These are phyloP conservation scores for Pistacia vera DNA, from an alignment of 345 rosid genomes.

Conservation along the genomic window DNA sequence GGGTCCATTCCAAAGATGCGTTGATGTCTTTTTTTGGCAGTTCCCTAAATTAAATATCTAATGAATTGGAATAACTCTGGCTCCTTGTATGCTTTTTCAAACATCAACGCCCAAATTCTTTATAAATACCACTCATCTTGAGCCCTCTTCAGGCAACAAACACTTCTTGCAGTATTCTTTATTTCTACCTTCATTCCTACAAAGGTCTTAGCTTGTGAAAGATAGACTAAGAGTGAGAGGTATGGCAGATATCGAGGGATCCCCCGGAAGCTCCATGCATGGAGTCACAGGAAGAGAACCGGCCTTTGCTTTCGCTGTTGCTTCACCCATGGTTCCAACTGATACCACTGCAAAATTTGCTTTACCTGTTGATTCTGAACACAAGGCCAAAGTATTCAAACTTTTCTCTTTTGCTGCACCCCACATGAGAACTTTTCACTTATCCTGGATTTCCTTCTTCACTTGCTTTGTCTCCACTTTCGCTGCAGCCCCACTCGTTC, in stretches of 20 bases:
- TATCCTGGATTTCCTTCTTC: conserved; percentile 93
- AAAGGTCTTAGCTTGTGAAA: too few relatives aligned
- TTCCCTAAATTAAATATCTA: too few relatives aligned
- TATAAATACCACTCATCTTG: too few relatives aligned
- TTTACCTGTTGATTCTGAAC: conserved; percentile 83
- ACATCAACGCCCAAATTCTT: too few relatives aligned
- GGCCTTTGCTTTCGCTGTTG: conserved; percentile 61
- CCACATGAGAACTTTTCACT: conserved; percentile 89
- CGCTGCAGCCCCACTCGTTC: conserved; percentile 92
- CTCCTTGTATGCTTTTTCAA: too few relatives aligned
- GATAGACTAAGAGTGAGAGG: neutral
- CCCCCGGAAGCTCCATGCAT: conserved; percentile 84
- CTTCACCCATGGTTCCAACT: conserved; percentile 58
- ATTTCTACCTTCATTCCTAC: too few relatives aligned
- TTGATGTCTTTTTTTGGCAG: neutral
- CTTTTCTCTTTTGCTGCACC: conserved; percentile 73
- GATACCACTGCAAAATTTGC: conserved; percentile 66
- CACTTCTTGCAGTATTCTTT: too few relatives aligned
- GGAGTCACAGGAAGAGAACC: conserved; percentile 77
- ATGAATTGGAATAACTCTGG: too few relatives aligned
- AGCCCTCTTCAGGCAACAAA: too few relatives aligned
- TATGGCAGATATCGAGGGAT: conserved; percentile 54
- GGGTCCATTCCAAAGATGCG: too few relatives aligned
- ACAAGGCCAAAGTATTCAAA: conserved; percentile 78
- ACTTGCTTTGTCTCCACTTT: conserved; percentile 87